These are phyloP conservation scores for Globisporangium nodosum DNA, from an alignment of 352 stramenopile species.

Conservation along the genomic window DNA sequence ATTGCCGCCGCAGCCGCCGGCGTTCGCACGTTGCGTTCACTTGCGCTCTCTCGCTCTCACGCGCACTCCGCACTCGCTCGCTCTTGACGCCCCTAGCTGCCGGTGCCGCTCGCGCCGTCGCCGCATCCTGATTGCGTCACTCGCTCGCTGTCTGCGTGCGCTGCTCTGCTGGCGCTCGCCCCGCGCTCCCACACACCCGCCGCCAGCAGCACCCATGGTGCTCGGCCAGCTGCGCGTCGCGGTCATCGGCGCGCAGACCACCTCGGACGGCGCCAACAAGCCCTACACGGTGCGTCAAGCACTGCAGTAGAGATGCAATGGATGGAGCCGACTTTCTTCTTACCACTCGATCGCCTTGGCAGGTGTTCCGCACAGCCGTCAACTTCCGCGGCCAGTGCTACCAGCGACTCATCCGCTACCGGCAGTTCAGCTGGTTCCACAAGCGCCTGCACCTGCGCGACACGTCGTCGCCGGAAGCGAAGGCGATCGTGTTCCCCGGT, in stretches of 20 bases:
- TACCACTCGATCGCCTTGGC: neutral
- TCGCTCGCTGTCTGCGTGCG: neutral
- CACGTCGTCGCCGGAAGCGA: neutral
- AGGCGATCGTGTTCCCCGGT: conserved; percentile 36
- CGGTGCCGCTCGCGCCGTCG: neutral
- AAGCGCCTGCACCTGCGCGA: conserved; percentile 34
- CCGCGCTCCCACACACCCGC: neutral
- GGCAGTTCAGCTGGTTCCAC: conserved; percentile 52
- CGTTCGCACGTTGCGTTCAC: too few relatives aligned
- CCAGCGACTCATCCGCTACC: conserved; percentile 63
- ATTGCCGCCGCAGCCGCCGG: too few relatives aligned
- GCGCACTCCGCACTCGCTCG: neutral
- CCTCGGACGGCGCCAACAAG: conserved; percentile 20
- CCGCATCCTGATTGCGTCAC: neutral
- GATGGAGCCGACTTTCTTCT: too few relatives aligned
- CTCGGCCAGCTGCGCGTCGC: conserved; percentile 41
- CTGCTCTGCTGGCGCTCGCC: neutral
- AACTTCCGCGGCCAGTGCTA: conserved; percentile 62
- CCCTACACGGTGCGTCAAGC: conserved; percentile 43
- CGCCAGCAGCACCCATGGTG: conserved; percentile 13
- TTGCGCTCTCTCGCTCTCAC: too few relatives aligned
- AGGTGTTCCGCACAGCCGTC: conserved; percentile 67
- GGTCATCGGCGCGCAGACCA: conserved; percentile 65
- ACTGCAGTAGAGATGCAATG: neutral
- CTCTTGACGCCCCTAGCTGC: neutral